These are phyloP conservation scores for Yamadazyma jaroonii DNA, from an alignment of 1,139 yeast species.

Conservation along the genomic window DNA sequence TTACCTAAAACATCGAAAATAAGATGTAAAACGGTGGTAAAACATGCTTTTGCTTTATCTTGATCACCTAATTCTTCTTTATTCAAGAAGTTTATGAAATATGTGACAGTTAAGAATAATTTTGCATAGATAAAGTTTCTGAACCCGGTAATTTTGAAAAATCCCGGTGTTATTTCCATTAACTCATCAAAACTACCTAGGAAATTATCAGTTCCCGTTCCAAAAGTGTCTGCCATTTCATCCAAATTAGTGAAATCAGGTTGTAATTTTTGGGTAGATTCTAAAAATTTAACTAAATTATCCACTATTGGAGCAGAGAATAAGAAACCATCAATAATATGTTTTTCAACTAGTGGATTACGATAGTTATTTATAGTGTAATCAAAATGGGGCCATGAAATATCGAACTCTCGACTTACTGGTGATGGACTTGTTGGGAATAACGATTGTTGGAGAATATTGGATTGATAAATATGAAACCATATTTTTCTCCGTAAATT, in stretches of 20 bases:
- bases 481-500: conserved; percentile 50
- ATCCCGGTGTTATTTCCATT: conserved; percentile 5
- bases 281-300: conserved; percentile 2
- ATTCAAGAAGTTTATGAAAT: conserved; percentile 5
- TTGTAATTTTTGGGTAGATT: conserved; percentile 2
- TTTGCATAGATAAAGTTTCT: conserved; percentile 4
- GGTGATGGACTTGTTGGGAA: conserved; percentile 6
- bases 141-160: conserved; percentile 6
- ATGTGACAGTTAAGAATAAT: conserved; percentile 3
- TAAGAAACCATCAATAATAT: conserved; percentile 7
- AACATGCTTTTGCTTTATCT: conserved; percentile 4
- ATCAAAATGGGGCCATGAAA: conserved; percentile 9
- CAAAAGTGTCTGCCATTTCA: neutral
- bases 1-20: conserved; percentile 8
- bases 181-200: neutral
- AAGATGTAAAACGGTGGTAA: conserved; percentile 3
- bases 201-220: neutral
- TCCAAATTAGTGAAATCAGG: conserved; percentile 4
- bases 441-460: conserved; percentile 7
- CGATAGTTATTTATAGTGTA: conserved; percentile 7
- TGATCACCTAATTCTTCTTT: conserved; percentile 8
- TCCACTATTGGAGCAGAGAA: conserved; percentile 5
- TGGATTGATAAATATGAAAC: conserved; percentile 14
- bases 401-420: conserved; percentile 9
- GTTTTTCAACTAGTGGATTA: conserved; percentile 11